Evolutionary conservation across 2,329 filamentous ascomycete genomes (phyloP).

Genomic region (Juglanconis juglandina): DNA sequence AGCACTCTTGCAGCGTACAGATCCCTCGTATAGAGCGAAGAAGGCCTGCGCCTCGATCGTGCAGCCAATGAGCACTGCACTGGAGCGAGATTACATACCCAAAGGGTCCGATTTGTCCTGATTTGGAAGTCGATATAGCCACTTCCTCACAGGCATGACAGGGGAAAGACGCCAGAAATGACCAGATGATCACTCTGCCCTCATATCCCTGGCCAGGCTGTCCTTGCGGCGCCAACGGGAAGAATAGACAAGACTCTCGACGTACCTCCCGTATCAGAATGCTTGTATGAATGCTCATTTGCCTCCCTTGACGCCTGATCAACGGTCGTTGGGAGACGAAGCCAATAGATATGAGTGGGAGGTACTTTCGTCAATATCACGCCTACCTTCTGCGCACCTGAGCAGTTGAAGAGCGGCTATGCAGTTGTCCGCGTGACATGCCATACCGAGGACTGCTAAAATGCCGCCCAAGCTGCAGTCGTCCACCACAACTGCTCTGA

Average conservation of each 20-base stretch:
- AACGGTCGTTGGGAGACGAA: no score
- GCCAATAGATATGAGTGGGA: no score
- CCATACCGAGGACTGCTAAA: no score
- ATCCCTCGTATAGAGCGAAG: conserved; percentile 18
- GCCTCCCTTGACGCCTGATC: no score
- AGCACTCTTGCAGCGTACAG: conserved; percentile 15
- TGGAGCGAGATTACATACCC: conserved; percentile 17
- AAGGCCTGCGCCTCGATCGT: not conserved
- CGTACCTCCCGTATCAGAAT: not conserved
- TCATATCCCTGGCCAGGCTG: not conserved
- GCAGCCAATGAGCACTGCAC: conserved; percentile 10
- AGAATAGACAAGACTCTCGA: not conserved
- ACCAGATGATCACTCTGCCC: not conserved
- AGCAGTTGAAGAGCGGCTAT: no score
- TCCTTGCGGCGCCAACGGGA: not conserved
- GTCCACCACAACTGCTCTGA: no score
- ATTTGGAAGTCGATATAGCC: conserved; percentile 7
- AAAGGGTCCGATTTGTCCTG: conserved; percentile 14
- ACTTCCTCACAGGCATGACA: not conserved
- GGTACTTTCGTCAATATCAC: no score
- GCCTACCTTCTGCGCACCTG: no score
- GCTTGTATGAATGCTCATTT: not conserved
- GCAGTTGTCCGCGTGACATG: no score
- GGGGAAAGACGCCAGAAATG: not conserved
- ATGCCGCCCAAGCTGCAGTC: no score